These are phyloP conservation scores for Podila epigama DNA, from an alignment of 192 early-diverging fungal genomes.

Conservation along the genomic window DNA sequence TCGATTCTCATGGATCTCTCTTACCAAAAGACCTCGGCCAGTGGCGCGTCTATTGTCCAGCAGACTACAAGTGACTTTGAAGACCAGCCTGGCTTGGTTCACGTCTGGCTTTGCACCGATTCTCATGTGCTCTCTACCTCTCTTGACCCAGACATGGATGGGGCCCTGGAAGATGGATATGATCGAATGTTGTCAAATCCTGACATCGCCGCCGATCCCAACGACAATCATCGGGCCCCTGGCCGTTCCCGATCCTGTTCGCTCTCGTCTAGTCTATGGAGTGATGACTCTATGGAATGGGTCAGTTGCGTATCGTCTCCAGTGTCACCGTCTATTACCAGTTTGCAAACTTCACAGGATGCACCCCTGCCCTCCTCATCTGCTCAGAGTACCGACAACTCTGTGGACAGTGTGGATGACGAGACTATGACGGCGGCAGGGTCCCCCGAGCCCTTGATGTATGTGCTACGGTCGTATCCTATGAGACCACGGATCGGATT, in stretches of 20 bases:
- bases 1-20: constrained; percentile 32
- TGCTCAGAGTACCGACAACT: too few species aligned
- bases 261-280: not conserved
- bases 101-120: not conserved
- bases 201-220: too few species aligned
- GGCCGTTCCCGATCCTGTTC: not conserved
- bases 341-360: too few species aligned
- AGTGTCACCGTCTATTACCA: too few species aligned
- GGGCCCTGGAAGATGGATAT: too few species aligned
- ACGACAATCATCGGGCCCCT: not conserved
- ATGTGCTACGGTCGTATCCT: constrained; percentile 5
- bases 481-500: constrained; percentile 19
- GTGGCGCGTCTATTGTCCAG: not conserved
- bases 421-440: not conserved
- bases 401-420: too few species aligned
- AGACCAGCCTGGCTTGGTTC: not conserved
- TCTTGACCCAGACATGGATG: too few species aligned
- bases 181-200: too few species aligned
- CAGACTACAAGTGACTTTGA: not conserved
- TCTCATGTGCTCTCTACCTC: too few species aligned
- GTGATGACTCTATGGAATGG: constrained; percentile 13
- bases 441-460: not conserved
- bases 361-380: too few species aligned
- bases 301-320: constrained; percentile 15
- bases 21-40: not conserved